phyloP scores from a whole-genome alignment of 2,329 filamentous ascomycete genomes.

The Dothistroma pini region DNA sequence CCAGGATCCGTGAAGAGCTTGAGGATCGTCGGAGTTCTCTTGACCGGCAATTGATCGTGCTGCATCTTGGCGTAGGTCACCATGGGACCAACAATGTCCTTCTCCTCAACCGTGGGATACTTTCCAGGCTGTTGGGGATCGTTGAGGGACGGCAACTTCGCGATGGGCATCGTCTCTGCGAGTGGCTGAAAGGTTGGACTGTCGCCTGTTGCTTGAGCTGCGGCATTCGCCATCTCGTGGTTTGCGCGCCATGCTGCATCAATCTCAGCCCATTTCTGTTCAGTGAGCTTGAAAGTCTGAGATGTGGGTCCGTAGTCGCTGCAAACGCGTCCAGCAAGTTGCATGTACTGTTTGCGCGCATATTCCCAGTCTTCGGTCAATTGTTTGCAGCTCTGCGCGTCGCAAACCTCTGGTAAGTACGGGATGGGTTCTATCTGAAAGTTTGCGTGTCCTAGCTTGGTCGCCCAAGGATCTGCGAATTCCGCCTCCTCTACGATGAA shows the following conservation, averaged over 20 bases:
- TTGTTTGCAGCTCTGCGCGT: constrained; percentile 56
- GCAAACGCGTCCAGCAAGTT: constrained; percentile 79
- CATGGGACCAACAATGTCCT: constrained; percentile 94
- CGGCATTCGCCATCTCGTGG: constrained; percentile 57
- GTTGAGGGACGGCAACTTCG: constrained; percentile 64
- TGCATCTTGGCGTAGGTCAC: constrained; percentile 46
- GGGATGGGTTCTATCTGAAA: constrained; percentile 83
- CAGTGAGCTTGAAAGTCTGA: constrained; percentile 79
- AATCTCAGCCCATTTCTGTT: constrained; percentile 82
- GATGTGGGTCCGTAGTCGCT: constrained; percentile 90
- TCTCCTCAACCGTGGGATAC: constrained; percentile 82
- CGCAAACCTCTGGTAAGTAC: constrained; percentile 64
- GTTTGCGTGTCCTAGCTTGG: constrained; percentile 85
- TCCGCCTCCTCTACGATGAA: constrained; percentile 42
- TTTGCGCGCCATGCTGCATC: constrained; percentile 70
- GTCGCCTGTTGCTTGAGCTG: constrained; percentile 37
- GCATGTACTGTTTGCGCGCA: constrained; percentile 81
- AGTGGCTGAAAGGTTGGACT: constrained; percentile 39
- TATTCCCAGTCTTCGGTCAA: constrained; percentile 77
- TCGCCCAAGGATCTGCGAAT: constrained; percentile 65
- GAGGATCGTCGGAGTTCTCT: constrained; percentile 32
- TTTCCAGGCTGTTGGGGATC: constrained; percentile 69
- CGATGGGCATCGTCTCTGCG: constrained; percentile 53
- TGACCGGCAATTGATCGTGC: constrained; percentile 25
- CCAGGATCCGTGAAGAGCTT: constrained; percentile 35